Conservation (phyloP, 306 rosid genomes). For the Cicer pinnatifidum region DNA sequence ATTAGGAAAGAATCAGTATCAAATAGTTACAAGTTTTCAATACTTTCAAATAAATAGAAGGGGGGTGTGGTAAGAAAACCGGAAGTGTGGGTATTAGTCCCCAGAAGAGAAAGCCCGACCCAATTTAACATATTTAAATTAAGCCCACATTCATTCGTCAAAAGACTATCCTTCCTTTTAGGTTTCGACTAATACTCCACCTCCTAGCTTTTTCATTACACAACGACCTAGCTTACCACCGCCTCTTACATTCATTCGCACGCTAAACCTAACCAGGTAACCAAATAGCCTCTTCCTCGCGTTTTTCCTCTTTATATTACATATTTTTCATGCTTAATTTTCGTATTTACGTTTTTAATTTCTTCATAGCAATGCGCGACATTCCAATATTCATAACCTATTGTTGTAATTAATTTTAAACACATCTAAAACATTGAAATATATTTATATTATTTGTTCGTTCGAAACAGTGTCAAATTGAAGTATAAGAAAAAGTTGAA, state of each 20-base stretch:
- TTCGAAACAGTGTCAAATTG: slow-evolving; percentile 17
- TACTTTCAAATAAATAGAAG: no score
- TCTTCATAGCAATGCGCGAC: background rate
- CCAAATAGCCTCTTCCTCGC: background rate
- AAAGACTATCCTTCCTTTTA: slow-evolving; percentile 32
- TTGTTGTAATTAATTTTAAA: no score
- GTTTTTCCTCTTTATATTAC: background rate
- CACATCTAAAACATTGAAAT: background rate
- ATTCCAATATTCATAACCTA: background rate
- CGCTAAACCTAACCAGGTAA: slow-evolving; percentile 32
- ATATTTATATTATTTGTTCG: background rate
- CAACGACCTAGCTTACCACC: slow-evolving; percentile 17
- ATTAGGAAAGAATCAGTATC: no score
- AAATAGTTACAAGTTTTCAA: no score
- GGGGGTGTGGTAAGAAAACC: background rate
- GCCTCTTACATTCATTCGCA: background rate
- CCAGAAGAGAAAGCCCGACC: background rate
- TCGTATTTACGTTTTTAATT: background rate
- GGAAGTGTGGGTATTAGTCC: background rate
- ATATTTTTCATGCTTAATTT: background rate
- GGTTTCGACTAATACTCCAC: background rate
- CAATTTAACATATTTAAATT: background rate
- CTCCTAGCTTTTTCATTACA: background rate
- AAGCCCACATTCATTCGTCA: background rate
- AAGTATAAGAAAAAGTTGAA: background rate